phyloP scores from a whole-genome alignment of 2,329 filamentous ascomycete species.

The Pyrenophora tritici-repentis region DNA sequence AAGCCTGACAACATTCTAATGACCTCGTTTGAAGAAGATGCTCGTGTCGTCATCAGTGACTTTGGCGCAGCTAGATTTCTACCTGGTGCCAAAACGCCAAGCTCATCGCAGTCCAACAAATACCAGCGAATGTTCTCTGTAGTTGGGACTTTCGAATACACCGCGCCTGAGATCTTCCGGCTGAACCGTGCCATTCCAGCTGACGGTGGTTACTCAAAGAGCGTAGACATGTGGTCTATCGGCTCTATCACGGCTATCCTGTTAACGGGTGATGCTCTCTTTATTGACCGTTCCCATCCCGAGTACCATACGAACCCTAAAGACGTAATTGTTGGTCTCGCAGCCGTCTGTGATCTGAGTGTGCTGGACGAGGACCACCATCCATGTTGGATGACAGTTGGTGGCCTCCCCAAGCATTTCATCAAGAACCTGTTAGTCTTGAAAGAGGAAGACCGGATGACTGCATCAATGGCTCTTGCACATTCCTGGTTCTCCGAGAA shows the following conservation, averaged over 20 bases:
- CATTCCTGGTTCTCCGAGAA: slow-evolving; percentile 62
- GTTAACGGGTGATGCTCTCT: slow-evolving; percentile 57
- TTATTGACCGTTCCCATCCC: slow-evolving; percentile 45
- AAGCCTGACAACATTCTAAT: slow-evolving; percentile 69
- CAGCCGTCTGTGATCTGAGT: slow-evolving; percentile 50
- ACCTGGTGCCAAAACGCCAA: slow-evolving; percentile 18
- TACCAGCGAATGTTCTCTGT: slow-evolving; percentile 57
- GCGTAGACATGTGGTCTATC: slow-evolving; percentile 67
- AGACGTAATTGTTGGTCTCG: slow-evolving; percentile 40
- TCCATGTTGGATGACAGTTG: slow-evolving; percentile 50
- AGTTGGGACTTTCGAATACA: slow-evolving; percentile 62
- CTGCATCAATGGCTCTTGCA: slow-evolving; percentile 57
- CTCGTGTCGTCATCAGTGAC: slow-evolving; percentile 63
- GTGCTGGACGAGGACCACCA: slow-evolving; percentile 49
- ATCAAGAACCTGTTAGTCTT: slow-evolving; percentile 57
- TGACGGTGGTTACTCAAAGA: slow-evolving; percentile 58
- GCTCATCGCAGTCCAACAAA: background rate
- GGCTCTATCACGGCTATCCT: slow-evolving; percentile 60
- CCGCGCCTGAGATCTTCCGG: slow-evolving; percentile 57
- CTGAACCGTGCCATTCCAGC: slow-evolving; percentile 32
- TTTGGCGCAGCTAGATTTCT: slow-evolving; percentile 62
- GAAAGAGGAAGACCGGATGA: slow-evolving; percentile 57
- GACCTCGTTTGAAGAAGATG: slow-evolving; percentile 56
- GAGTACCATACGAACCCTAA: slow-evolving; percentile 29
- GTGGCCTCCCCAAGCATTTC: slow-evolving; percentile 57